Percentiles rank a stretch among this genome's conserved stretches.
phyloP scores from a whole-genome alignment of 1,284 basidiomycete species.

The Melampsora allii-populina region DNA sequence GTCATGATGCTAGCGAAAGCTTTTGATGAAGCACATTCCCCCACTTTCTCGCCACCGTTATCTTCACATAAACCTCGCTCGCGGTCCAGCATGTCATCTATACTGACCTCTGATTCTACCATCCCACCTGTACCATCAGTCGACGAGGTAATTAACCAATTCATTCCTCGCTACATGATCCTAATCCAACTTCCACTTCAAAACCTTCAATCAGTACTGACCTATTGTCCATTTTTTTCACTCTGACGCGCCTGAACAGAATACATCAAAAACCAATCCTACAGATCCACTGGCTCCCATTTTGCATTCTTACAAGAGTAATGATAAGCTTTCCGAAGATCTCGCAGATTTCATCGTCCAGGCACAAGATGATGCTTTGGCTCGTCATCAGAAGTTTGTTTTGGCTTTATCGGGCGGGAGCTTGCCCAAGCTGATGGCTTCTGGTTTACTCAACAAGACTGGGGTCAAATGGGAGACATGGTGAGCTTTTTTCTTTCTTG shows the following conservation, averaged over 20 bases:
- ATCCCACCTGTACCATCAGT: conserved; percentile 6
- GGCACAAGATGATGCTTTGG: conserved; percentile 53
- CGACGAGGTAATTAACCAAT: background rate
- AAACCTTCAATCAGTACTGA: conserved; percentile 10
- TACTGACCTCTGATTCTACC: background rate
- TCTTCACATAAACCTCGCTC: conserved; percentile 16
- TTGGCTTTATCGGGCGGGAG: conserved; percentile 53
- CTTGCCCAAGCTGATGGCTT: conserved; percentile 52
- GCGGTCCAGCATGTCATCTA: background rate
- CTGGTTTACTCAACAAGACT: conserved; percentile 50
- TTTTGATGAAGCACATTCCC: conserved; percentile 13
- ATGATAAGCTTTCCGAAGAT: conserved; percentile 49
- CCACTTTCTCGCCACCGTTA: background rate
- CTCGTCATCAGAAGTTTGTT: conserved; percentile 53
- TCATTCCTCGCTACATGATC: background rate
- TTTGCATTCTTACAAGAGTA: conserved; percentile 50
- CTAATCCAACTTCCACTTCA: background rate
- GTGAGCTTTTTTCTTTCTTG: conserved; percentile 44
- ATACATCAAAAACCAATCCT: conserved; percentile 21
- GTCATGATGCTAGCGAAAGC: conserved; percentile 39
- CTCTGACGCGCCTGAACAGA: background rate
- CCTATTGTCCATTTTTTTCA: conserved; percentile 23
- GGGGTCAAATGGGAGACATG: conserved; percentile 54
- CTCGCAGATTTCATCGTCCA: conserved; percentile 52
- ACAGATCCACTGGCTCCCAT: conserved; percentile 45